A percentile compares a stretch with the other conserved stretches of the same genome.
Evolutionary conservation across 2,329 filamentous ascomycete species (phyloP).

Genomic region (Aspergillus sp.): DNA sequence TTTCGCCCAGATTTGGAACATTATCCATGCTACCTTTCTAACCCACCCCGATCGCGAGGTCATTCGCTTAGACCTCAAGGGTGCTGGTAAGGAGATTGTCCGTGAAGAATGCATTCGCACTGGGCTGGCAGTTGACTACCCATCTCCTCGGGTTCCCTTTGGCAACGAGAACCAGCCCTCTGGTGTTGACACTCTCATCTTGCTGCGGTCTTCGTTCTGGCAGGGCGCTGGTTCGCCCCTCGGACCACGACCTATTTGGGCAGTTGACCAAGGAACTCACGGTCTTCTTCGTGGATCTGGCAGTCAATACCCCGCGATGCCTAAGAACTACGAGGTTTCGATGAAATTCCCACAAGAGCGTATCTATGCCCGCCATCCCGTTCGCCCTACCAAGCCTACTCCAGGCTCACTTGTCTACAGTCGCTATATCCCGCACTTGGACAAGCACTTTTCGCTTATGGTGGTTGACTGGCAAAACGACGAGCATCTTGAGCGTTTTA

Average conservation of each 20-base stretch:
- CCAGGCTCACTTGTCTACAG: conserved; percentile 73
- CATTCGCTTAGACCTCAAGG: conserved; percentile 35
- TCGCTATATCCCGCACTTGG: conserved; percentile 72
- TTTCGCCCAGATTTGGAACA: conserved; percentile 40
- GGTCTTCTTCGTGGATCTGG: conserved; percentile 24
- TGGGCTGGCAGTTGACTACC: conserved; percentile 28
- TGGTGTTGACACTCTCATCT: conserved; percentile 38
- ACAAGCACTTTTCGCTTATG: conserved; percentile 76
- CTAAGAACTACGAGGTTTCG: conserved; percentile 27
- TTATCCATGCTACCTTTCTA: conserved; percentile 38
- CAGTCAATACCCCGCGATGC: conserved; percentile 41
- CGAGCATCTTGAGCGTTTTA: conserved; percentile 69
- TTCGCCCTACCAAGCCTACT: conserved; percentile 68
- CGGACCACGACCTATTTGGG: conserved; percentile 64
- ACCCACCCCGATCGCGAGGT: conserved; percentile 32
- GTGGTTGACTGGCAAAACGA: conserved; percentile 65
- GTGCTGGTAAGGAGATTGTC: conserved; percentile 38
- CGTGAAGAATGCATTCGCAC: conserved; percentile 41
- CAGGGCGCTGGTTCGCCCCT: conserved; percentile 69
- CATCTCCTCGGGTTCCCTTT: conserved; percentile 19
- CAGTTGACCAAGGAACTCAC: conserved; percentile 45
- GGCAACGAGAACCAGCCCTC: conserved; percentile 21
- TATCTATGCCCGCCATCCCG: conserved; percentile 66
- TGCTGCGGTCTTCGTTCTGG: conserved; percentile 63
- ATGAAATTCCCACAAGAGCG: conserved; percentile 49